Base-by-base conservation (phyloP, 257 asterid genomes). In the Lithospermum erythrorhizon region DNA sequence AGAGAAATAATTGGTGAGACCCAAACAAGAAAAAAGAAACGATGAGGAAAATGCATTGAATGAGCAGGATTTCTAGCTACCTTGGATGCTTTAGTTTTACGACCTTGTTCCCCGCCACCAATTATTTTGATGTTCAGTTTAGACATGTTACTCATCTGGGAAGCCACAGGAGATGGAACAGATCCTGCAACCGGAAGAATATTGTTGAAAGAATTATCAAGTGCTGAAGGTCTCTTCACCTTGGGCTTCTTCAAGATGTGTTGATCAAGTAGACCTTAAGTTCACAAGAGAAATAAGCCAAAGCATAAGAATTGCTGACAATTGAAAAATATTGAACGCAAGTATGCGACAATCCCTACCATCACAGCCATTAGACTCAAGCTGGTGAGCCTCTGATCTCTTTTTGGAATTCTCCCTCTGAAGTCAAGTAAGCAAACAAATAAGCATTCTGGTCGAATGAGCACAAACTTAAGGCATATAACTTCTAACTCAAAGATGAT, bases 121-220 rank as follows among this genome's bases (percentile, higher is more conserved):
- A 83, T 79, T 82, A 84, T 74, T 78, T 76, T 94, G 18, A 78
- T 69, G 72, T 76, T 85, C 67, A 88, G 89, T 74, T 80, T 83
- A 69, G 83, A 65, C 95, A 82, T 87, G 69, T 84, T 89, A 74
- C 97, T 85, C 72, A 84, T 75, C 73, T 87, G 97, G 70, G 99
- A 84, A 74, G 90, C 88, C 35, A 64, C 89, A 29, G 99, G 96
- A 56, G 97, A 83, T 74, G 95, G 91, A 69, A 74, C 77, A 66
- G 95, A 76, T 20, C 85, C 90, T 61, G 79, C 81, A 68, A 65
- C 66, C 57, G 89, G 84, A 48, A 76, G 70, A 58, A 79, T 55
- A 75, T 81, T 83, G 73, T 93, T 95, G 73, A 73, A 81, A 70
- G 89, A 75, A 75, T 68, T 81, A 75, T 94, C 97, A 30, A 74